phyloP scores from a whole-genome alignment of 306 rosid genomes.

The Citrullus mucosospermus region DNA sequence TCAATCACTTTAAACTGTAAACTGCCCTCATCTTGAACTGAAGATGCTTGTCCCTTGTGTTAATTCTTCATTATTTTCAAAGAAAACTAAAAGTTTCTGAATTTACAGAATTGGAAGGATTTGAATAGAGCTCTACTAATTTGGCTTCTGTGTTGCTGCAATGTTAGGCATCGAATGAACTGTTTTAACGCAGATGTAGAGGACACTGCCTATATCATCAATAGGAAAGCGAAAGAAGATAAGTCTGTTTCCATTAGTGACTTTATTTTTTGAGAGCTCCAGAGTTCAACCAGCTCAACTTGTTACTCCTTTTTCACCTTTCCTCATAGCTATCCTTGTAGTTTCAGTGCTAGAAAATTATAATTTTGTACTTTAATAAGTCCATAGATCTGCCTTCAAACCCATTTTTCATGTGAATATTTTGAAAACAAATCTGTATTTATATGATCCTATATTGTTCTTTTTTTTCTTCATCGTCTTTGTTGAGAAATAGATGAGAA shows the following conservation, averaged over 20 bases:
- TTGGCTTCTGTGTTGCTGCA: constrained; percentile 5
- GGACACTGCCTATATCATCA: constrained; percentile 44
- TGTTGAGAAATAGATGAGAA: too few species aligned
- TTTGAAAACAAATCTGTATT: neutral
- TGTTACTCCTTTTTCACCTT: neutral
- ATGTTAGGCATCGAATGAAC: constrained; percentile 87
- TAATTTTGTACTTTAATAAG: neutral
- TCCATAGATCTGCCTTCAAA: neutral
- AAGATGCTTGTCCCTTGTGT: neutral
- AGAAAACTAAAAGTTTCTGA: neutral
- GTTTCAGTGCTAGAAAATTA: neutral
- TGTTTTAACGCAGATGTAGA: constrained; percentile 57
- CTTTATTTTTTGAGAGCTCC: constrained; percentile 54
- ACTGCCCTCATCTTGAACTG: neutral
- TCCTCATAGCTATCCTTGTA: neutral
- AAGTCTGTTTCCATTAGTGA: constrained; percentile 43
- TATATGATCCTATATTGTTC: too few species aligned
- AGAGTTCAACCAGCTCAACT: neutral
- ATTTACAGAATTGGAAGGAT: neutral
- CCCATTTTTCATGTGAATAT: neutral
- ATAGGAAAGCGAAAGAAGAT: constrained; percentile 20
- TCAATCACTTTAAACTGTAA: neutral
- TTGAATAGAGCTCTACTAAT: neutral
- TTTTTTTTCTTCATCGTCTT: too few species aligned
- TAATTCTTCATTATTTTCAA: neutral